Percentiles rank a stretch among this genome's conserved stretches.
Evolutionary conservation across 768 basidiomycete genomes (phyloP).

Genomic region (Podaxis sp.): DNA sequence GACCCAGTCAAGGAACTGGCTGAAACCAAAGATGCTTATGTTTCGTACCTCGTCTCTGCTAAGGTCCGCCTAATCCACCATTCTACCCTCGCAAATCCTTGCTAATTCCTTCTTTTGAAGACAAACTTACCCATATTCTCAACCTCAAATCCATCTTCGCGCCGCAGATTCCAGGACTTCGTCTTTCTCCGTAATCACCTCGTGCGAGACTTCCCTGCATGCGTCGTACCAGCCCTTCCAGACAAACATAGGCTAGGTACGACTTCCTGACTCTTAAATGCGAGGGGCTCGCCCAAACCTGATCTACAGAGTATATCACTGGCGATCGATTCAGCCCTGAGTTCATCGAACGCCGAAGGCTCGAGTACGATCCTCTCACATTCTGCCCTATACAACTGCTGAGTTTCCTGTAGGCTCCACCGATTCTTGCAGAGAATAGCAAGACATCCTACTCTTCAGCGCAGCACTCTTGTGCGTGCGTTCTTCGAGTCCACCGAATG

Average conservation of each 20-base stretch:
- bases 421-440: constrained; percentile 88
- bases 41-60: constrained; percentile 88
- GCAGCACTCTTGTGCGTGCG: constrained; percentile 86
- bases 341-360: constrained; percentile 90
- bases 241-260: constrained; percentile 94
- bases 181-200: constrained; percentile 90
- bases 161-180: constrained; percentile 96
- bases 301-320: constrained; percentile 83
- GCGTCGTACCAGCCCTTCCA: constrained; percentile 95
- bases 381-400: constrained; percentile 1
- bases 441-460: constrained; percentile 92
- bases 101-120: constrained; percentile 40
- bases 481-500: constrained; percentile 99
- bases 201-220: constrained; percentile 90
- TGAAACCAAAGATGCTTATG: constrained; percentile 96
- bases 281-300: background rate
- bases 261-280: constrained; percentile 26
- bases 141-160: constrained; percentile 65
- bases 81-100: background rate
- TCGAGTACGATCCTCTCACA: constrained; percentile 61
- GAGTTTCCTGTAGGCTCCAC: constrained; percentile 61
- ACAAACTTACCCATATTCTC: constrained; percentile 91
- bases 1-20: constrained; percentile 96
- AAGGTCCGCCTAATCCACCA: constrained; percentile 50
- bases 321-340: constrained; percentile 97